A percentile compares a stretch with the other conserved stretches of the same genome.
These are phyloP conservation scores for Auricularia heimuer DNA, from an alignment of 768 basidiomycete species.

Conservation along the genomic window DNA sequence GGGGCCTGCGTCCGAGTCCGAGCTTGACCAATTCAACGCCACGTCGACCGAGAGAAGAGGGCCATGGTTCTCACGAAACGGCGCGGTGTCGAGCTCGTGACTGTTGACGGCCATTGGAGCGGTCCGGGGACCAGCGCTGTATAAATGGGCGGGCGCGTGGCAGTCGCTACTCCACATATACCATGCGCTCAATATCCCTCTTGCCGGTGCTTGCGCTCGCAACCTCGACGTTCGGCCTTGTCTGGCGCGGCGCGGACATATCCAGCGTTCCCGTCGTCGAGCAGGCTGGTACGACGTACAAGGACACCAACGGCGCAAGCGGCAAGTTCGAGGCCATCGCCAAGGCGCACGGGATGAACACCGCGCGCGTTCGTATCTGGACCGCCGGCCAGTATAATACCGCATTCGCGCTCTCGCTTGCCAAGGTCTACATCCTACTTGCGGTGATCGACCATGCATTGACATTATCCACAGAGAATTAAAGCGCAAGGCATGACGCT, in stretches of 20 bases:
- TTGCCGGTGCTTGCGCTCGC: neutral
- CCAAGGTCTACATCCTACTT: constrained; percentile 21
- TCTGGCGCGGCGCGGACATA: constrained; percentile 47
- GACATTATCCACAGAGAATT: constrained; percentile 22
- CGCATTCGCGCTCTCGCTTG: constrained; percentile 41
- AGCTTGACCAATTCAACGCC: too few relatives aligned
- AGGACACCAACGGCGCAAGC: constrained; percentile 29
- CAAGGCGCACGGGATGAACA: constrained; percentile 41
- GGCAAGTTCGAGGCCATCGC: constrained; percentile 43
- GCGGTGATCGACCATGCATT: neutral
- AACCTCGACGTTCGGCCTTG: constrained; percentile 23
- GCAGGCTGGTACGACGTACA: constrained; percentile 34
- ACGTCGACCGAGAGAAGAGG: too few relatives aligned
- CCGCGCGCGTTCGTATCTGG: constrained; percentile 54
- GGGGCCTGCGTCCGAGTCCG: too few relatives aligned
- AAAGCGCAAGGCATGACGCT: constrained; percentile 47
- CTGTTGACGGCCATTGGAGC: too few relatives aligned
- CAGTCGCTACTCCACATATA: neutral
- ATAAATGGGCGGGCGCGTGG: too few relatives aligned
- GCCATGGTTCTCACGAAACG: too few relatives aligned
- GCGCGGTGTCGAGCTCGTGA: too few relatives aligned
- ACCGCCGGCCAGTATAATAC: constrained; percentile 46
- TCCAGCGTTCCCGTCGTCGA: constrained; percentile 46
- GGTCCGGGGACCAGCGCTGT: too few relatives aligned
- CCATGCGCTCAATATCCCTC: neutral